phyloP scores from a whole-genome alignment of 73 alveolate species.

The Tetrahymena elliotti region DNA sequence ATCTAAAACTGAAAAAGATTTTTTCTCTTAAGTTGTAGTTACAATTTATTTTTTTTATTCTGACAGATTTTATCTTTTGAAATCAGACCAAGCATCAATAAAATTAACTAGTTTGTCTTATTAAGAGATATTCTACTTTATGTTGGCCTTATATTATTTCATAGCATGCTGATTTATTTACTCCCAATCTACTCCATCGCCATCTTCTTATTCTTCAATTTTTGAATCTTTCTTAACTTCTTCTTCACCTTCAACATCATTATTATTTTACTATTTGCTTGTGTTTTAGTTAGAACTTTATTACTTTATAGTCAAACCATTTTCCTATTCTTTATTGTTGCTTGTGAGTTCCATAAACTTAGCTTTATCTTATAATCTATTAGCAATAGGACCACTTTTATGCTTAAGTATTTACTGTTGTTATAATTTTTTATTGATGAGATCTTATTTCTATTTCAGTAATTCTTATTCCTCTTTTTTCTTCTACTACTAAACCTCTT shows the following conservation, averaged over 20 bases:
- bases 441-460: background rate
- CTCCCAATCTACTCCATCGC: conserved; percentile 15
- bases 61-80: background rate
- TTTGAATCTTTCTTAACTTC: background rate
- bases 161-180: conserved; percentile 1
- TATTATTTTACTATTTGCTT: background rate
- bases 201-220: background rate
- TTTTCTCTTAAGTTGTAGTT: background rate
- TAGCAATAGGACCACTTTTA: conserved; percentile 21
- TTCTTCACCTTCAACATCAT: background rate
- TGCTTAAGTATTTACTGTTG: background rate
- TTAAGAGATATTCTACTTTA: background rate
- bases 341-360: conserved; percentile 2
- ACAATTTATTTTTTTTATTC: background rate
- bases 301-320: background rate
- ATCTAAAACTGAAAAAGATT: conserved; percentile 13
- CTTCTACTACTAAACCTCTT: background rate
- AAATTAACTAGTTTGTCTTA: background rate
- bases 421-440: background rate
- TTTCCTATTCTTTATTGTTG: background rate
- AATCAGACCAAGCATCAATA: conserved; percentile 18
- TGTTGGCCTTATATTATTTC: background rate
- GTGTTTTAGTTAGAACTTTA: background rate
- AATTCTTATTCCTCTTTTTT: background rate
- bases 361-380: conserved; percentile 23